A percentile compares a stretch with the other conserved stretches of the same genome.
phyloP scores from a whole-genome alignment of 2,329 filamentous ascomycete species.

The Cercospora nicotianae region DNA sequence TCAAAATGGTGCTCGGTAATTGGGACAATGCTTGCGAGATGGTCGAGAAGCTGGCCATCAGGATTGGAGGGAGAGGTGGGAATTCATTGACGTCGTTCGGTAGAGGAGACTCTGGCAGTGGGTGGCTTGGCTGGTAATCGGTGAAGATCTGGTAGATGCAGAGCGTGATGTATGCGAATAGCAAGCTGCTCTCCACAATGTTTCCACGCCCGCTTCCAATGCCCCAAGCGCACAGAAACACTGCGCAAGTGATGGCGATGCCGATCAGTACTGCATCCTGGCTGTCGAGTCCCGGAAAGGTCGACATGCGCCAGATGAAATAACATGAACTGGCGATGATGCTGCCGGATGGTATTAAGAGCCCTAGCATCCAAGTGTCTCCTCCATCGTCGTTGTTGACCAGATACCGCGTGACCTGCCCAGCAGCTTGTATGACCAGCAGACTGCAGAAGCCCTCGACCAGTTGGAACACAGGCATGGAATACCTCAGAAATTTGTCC shows the following conservation, averaged over 20 bases:
- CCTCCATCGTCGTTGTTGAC: slow-evolving; percentile 85
- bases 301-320: slow-evolving; percentile 92
- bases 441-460: slow-evolving; percentile 95
- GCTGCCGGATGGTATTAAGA: slow-evolving; percentile 83
- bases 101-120: slow-evolving; percentile 48
- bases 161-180: slow-evolving; percentile 97
- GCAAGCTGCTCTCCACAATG: slow-evolving; percentile 87
- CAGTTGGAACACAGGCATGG: slow-evolving; percentile 90
- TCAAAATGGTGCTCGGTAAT: slow-evolving; percentile 79
- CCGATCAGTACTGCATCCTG: slow-evolving; percentile 91
- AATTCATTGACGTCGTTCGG: slow-evolving; percentile 70
- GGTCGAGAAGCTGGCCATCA: slow-evolving; percentile 97
- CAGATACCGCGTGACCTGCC: slow-evolving; percentile 91
- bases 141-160: slow-evolving; percentile 99
- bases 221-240: slow-evolving; percentile 90
- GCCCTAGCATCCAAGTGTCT: slow-evolving; percentile 93
- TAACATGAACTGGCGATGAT: slow-evolving; percentile 92
- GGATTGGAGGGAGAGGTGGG: slow-evolving; percentile 91
- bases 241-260: slow-evolving; percentile 84
- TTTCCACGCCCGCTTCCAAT: slow-evolving; percentile 93
- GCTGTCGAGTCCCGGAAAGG: slow-evolving; percentile 90
- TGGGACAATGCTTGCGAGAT: slow-evolving; percentile 79
- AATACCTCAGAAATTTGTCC: slow-evolving; percentile 86
- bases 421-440: slow-evolving; percentile 89
- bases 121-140: slow-evolving; percentile 80